Evolutionary conservation across 148 eudicot genomes (phyloP), one percentile per base, ranked within the genome.

Genomic region (Amaranthus hypochondriacus): DNA sequence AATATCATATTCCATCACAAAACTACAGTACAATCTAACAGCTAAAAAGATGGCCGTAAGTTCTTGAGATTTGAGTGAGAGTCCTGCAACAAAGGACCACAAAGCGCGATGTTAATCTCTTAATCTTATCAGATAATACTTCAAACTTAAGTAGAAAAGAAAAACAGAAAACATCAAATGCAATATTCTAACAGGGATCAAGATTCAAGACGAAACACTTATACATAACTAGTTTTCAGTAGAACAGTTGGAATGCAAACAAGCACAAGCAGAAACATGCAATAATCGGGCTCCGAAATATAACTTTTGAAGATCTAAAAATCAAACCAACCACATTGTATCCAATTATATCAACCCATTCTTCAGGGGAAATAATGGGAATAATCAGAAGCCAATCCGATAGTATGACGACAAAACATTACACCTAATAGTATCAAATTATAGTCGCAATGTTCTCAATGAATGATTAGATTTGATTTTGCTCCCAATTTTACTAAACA

Each of bases 1-100:
- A 46, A 83, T 83, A 66, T 83, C 86, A 81, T 83, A 83, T 78
- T 83, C 86, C 86, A 83, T 80, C 64, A 83, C 86, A 63, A 80
- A 80, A 70, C 86, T 83, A 56, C 86, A 83, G 73, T 83, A 83
- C 44, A 80, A 68, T 60, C 86, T 80, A 42, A 80, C 83, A 46
- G 83, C 86, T 52, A 83, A 66, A 72, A 83, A 83, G n/a, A 83
- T 70, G 46, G 86, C 86, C n/a, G 86, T 83, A 44, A 83, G 81
- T 46, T 83, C 86, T 75, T 83, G 86, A 46, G 83, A 61, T 75
- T 83, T 83, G 44, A 83, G 81, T 7, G 86, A 83, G 58, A 83
- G 78, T 15, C 86, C 86, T 83, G 75, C 60, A 46, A 77, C 18
- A 57, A 39, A 6, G 63, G 8, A 52, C 6, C 64, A 18, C 28